phyloP scores from a whole-genome alignment of 2,329 filamentous ascomycete genomes.

The Pseudogymnoascus sp. region DNA sequence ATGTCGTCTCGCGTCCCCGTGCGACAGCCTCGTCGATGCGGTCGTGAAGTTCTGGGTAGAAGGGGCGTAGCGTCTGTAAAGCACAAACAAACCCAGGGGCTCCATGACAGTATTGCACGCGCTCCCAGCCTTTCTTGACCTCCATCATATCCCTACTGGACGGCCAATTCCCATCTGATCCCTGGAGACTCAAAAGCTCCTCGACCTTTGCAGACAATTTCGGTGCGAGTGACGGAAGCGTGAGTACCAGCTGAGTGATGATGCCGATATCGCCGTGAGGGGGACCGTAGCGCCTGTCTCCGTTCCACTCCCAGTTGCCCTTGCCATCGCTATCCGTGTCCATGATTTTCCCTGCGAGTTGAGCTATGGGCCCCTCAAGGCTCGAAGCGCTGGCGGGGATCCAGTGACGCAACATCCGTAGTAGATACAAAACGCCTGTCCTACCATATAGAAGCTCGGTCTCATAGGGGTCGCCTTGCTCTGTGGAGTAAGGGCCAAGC shows the following conservation, averaged over 20 bases:
- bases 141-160: not conserved
- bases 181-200: constrained; percentile 50
- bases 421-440: constrained; percentile 58
- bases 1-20: constrained; percentile 43
- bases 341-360: constrained; percentile 52
- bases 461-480: not conserved
- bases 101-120: constrained; percentile 61
- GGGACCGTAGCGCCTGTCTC: constrained; percentile 54
- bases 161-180: constrained; percentile 54
- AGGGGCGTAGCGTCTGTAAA: constrained; percentile 43
- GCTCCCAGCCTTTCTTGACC: not conserved
- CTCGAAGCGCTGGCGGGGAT: constrained; percentile 41
- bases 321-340: constrained; percentile 32
- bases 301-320: constrained; percentile 53
- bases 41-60: constrained; percentile 45
- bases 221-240: constrained; percentile 35
- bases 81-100: constrained; percentile 54
- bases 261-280: constrained; percentile 61
- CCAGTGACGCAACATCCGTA: constrained; percentile 43
- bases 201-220: constrained; percentile 44
- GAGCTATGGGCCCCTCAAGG: constrained; percentile 44
- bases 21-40: constrained; percentile 45
- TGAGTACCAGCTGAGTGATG: constrained; percentile 56
- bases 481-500: not conserved
- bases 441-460: constrained; percentile 46